A percentile compares a stretch with the other conserved stretches of the same genome.
Evolutionary conservation across 305 asterid species (phyloP).

Genomic region (Petunia hybrid): DNA sequence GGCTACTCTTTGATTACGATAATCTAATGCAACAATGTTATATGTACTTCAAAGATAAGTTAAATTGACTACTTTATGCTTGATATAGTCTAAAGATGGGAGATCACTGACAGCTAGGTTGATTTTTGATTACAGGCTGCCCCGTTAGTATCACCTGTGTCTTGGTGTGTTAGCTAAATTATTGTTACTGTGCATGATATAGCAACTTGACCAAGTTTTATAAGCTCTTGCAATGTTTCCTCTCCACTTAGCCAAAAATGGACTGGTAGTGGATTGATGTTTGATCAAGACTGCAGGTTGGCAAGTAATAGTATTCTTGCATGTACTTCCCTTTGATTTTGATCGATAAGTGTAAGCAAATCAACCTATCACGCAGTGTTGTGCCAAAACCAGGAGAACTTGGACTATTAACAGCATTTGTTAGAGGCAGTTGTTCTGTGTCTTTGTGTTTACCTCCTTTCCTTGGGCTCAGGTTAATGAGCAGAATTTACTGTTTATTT

Average conservation of each 20-base stretch:
- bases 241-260: neutral
- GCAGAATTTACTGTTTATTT: neutral
- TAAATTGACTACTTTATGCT: neutral
- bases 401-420: constrained; percentile 14
- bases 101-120: neutral
- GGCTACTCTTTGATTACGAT: neutral
- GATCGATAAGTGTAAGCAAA: neutral
- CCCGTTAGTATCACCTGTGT: neutral
- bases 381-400: constrained; percentile 9
- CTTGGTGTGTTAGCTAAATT: neutral
- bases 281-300: neutral
- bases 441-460: constrained; percentile 1
- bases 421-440: neutral
- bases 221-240: neutral
- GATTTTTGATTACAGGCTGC: neutral
- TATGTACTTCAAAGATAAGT: neutral
- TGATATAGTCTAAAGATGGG: constrained; percentile 2
- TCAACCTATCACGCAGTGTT: neutral
- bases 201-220: neutral
- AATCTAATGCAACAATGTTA: constrained; percentile 12
- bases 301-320: neutral
- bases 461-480: neutral
- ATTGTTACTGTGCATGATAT: neutral
- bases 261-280: neutral
- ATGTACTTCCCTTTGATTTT: neutral